These are phyloP conservation scores for Santalum album DNA, from an alignment of 164 flowering plant genomes.

Conservation along the genomic window DNA sequence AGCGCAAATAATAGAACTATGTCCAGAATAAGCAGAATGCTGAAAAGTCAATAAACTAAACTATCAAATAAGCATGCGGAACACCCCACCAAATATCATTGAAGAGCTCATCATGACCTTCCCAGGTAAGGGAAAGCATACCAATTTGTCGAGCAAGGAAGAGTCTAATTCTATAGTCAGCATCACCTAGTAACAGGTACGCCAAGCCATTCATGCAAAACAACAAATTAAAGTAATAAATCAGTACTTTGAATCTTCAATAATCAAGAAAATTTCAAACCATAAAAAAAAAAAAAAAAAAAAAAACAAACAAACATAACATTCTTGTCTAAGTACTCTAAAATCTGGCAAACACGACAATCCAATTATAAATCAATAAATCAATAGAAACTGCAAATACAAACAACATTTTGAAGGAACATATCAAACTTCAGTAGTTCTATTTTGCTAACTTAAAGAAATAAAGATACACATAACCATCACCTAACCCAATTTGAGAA, in stretches of 20 bases:
- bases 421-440: too few relatives aligned
- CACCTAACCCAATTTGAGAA: conserved; percentile 74
- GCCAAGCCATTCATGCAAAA: conserved; percentile 6
- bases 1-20: too few relatives aligned
- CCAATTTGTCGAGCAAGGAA: conserved; percentile 60
- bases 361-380: not conserved
- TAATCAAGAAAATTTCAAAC: not conserved
- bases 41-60: too few relatives aligned
- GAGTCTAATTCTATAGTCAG: conserved; percentile 84
- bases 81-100: conserved; percentile 72
- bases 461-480: not conserved
- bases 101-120: conserved; percentile 86
- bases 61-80: not conserved
- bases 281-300: too few relatives aligned
- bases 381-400: too few relatives aligned
- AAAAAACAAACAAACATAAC: too few relatives aligned
- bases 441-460: not conserved
- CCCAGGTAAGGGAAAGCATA: conserved; percentile 91
- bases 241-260: not conserved
- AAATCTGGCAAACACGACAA: not conserved
- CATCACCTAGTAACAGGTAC: conserved; percentile 54
- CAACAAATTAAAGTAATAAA: not conserved
- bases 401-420: too few relatives aligned
- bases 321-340: not conserved
- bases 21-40: too few relatives aligned